Percentiles rank a stretch among this genome's conserved stretches.
Conservation (phyloP, 2,329 filamentous ascomycete genomes). For the Immersiporthe knoxdaviesiana region DNA sequence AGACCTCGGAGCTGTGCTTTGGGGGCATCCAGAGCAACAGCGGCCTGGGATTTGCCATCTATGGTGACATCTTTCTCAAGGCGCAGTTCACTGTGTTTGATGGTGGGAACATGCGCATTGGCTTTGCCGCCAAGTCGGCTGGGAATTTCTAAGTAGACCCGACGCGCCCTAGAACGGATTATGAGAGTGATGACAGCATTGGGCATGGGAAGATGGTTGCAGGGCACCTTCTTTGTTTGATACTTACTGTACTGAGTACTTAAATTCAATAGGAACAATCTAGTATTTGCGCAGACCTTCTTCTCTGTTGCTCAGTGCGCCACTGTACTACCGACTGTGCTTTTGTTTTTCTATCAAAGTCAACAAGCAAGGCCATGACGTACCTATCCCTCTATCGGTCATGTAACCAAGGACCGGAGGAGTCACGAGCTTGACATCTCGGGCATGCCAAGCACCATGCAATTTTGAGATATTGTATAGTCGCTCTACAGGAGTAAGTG, state of each 20-base stretch:
- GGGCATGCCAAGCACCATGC: too few relatives aligned
- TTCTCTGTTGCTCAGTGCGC: background rate
- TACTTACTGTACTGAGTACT: background rate
- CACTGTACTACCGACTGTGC: background rate
- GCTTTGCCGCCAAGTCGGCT: slow-evolving; percentile 48
- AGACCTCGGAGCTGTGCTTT: slow-evolving; percentile 59
- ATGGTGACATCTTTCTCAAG: slow-evolving; percentile 73
- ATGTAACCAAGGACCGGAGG: background rate
- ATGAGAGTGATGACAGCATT: slow-evolving; percentile 10
- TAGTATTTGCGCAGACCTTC: background rate
- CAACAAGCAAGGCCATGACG: background rate
- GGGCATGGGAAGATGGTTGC: slow-evolving; percentile 8
- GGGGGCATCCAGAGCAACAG: slow-evolving; percentile 66
- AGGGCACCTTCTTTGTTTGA: slow-evolving; percentile 4
- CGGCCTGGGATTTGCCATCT: slow-evolving; percentile 64
- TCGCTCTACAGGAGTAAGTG: too few relatives aligned
- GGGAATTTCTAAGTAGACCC: slow-evolving; percentile 1
- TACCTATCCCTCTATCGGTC: background rate
- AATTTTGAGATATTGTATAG: background rate
- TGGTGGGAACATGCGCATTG: slow-evolving; percentile 47
- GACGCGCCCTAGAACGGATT: background rate
- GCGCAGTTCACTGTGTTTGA: slow-evolving; percentile 69
- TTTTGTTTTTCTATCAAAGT: background rate
- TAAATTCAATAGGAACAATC: background rate
- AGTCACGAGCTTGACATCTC: too few relatives aligned